A percentile compares a stretch with the other conserved stretches of the same genome.
phyloP scores from a whole-genome alignment of 306 rosid genomes.

The Inga leiocalycina region DNA sequence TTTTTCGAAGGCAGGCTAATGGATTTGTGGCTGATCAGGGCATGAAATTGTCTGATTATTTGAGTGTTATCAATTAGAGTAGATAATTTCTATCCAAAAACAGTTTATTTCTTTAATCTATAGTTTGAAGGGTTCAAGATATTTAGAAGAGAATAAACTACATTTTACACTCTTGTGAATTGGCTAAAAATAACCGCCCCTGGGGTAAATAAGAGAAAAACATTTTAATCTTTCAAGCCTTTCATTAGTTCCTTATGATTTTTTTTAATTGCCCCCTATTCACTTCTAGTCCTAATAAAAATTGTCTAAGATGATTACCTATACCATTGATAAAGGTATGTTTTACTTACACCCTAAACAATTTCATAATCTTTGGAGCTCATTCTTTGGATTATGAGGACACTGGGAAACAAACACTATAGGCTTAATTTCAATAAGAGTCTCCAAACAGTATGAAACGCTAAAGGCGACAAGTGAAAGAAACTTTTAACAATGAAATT shows the following conservation, averaged over 20 bases:
- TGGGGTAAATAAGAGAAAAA: too few species aligned
- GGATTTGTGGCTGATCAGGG: slow-evolving; percentile 80
- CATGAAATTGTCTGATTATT: neutral
- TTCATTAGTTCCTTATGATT: neutral
- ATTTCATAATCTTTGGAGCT: neutral
- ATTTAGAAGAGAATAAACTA: neutral
- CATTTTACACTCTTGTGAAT: neutral
- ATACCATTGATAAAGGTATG: neutral
- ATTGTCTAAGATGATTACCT: neutral
- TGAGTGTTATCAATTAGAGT: slow-evolving; percentile 18
- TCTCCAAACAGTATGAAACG: neutral
- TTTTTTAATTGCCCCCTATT: neutral
- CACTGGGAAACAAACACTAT: neutral
- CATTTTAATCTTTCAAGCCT: neutral
- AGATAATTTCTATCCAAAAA: neutral
- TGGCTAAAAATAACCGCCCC: neutral
- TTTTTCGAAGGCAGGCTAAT: slow-evolving; percentile 74
- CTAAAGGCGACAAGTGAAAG: neutral
- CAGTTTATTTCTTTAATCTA: neutral
- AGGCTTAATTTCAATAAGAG: neutral
- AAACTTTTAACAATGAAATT: neutral
- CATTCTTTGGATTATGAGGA: neutral
- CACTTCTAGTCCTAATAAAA: neutral
- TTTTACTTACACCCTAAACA: neutral
- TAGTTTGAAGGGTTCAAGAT: neutral